phyloP scores from a whole-genome alignment of 2,329 filamentous ascomycete genomes.

The Fusarium subglutinans region DNA sequence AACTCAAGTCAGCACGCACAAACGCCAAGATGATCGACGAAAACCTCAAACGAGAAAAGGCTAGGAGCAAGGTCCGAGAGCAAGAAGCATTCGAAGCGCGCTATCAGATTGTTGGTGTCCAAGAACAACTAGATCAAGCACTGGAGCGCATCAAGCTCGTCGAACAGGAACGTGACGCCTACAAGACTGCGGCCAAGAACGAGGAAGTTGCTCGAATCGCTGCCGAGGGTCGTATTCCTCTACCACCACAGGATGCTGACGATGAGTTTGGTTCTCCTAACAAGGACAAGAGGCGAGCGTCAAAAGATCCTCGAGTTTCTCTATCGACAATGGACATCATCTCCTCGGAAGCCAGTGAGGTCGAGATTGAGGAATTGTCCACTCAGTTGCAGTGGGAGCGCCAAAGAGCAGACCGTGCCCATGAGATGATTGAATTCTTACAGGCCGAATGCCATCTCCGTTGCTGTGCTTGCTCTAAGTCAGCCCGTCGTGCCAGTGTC shows the following conservation, averaged over 20 bases:
- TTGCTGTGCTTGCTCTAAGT: conserved; percentile 69
- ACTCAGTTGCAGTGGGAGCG: conserved; percentile 66
- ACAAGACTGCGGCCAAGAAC: conserved; percentile 76
- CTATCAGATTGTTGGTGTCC: conserved; percentile 70
- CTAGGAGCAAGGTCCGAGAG: conserved; percentile 68
- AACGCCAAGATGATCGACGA: conserved; percentile 66
- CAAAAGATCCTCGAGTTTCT: conserved; percentile 55
- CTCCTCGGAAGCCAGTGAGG: conserved; percentile 64
- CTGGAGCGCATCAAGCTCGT: conserved; percentile 70
- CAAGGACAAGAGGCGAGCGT: conserved; percentile 58
- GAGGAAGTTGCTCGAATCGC: conserved; percentile 79
- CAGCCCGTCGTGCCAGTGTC: conserved; percentile 26
- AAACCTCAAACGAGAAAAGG: conserved; percentile 69
- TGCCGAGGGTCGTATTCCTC: conserved; percentile 74
- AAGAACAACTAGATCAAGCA: conserved; percentile 73
- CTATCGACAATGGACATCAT: conserved; percentile 60
- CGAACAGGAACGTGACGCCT: conserved; percentile 78
- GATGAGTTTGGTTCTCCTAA: conserved; percentile 72
- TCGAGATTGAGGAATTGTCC: conserved; percentile 67
- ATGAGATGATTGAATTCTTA: conserved; percentile 79
- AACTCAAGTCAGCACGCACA: conserved; percentile 70
- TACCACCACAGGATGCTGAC: conserved; percentile 66
- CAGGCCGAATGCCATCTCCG: conserved; percentile 77
- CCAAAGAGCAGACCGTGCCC: conserved; percentile 72
- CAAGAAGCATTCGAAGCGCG: conserved; percentile 75